Evolutionary conservation across 2,329 filamentous ascomycete genomes (phyloP), one percentile per base, ranked within the genome.

Genomic region (Aureobasidium uvarum): DNA sequence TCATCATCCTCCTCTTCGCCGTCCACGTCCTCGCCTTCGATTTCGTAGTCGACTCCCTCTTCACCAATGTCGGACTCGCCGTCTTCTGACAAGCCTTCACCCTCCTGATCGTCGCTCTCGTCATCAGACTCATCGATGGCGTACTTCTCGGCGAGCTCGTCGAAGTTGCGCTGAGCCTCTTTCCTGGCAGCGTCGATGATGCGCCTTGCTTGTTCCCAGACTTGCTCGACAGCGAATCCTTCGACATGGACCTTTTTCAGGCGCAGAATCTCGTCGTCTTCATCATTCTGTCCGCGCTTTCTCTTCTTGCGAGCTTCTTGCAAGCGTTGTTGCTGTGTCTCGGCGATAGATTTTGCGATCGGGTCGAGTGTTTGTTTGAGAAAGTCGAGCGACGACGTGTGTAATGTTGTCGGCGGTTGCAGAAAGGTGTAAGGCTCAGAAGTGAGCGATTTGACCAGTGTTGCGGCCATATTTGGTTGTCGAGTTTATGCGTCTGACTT

Each of bases 181-280:
- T 79, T 76, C 50, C 80, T 79, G 7, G 87, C 78, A 54, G 87
- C 85, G 68, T 89, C 84, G 66, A 98, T 87, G 23, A 98, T 91
- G 71, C 90, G 86, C 73, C 88, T 89, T 10, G 92, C 90, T 79
- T 99, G 95, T 77, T 97, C 91, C 90, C 94, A 99, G 50, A 99
- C 88, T 77, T 98, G 94, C 23, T 88, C 86, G 13, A 90, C 88
- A 71, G 90, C 90, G 71, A 98, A 96, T 0, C 94, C 95, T 66
- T 96, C 87, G 7, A 92, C 81, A 74, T 97, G 90, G 18, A 99
- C 81, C 76, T 90, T 92, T 71, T 90, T 88, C 72, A 96, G 81
- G 72, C 92, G 92, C 68, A 97, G 74, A 1, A 89, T 79, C 69
- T 85, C 78, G 55, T 78, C 69, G 38, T 77, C 77, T 60, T 82